phyloP scores from a whole-genome alignment of 805 yeast genomes.

The Nakazawaea pomicola region DNA sequence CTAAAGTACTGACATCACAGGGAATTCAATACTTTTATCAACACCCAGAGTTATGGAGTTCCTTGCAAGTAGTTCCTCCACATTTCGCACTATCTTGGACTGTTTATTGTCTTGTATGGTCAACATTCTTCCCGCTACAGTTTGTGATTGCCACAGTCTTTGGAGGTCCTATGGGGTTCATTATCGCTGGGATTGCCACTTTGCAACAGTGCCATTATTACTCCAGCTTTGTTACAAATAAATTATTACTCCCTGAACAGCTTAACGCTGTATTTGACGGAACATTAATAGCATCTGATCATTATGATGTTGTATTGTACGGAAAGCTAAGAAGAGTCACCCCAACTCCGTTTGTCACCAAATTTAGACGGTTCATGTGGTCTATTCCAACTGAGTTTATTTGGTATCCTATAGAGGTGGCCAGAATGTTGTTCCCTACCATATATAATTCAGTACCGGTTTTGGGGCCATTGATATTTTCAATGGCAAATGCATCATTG shows the following conservation, averaged over 20 bases:
- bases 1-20: not conserved
- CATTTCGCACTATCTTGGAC: constrained; percentile 9
- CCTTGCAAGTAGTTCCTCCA: constrained; percentile 10
- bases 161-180: constrained; percentile 11
- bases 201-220: constrained; percentile 13
- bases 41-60: constrained; percentile 9
- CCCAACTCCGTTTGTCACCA: constrained; percentile 26
- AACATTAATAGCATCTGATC: constrained; percentile 27
- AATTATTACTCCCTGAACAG: constrained; percentile 8
- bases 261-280: constrained; percentile 26
- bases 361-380: constrained; percentile 22
- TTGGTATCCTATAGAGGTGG: constrained; percentile 4
- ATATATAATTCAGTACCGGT: constrained; percentile 21
- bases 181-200: constrained; percentile 4
- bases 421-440: constrained; percentile 6
- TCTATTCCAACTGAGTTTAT: constrained; percentile 19
- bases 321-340: constrained; percentile 26
- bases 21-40: constrained; percentile 8
- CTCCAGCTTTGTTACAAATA: constrained; percentile 10
- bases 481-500: constrained; percentile 21
- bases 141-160: constrained; percentile 5
- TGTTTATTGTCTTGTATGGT: constrained; percentile 5
- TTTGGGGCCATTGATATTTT: constrained; percentile 26
- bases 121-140: constrained; percentile 9
- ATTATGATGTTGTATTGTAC: constrained; percentile 27